Base-by-base conservation (phyloP, 2,329 filamentous ascomycete genomes). In the Ophiostoma fasciatum region DNA sequence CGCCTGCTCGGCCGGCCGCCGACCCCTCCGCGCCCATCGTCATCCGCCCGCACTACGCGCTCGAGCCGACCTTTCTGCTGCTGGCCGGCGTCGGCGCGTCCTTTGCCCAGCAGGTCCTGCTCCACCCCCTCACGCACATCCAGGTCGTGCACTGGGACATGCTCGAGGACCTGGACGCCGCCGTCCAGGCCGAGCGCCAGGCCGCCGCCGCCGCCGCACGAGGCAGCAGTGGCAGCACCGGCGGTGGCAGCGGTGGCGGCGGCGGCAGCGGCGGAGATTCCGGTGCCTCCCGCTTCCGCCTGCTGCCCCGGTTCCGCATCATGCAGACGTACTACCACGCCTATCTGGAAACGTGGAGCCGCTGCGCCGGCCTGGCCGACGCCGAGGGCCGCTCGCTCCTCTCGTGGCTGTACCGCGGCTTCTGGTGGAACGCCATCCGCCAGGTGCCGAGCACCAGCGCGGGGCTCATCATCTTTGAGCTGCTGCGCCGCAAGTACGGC, bases 361-460 rank as follows among this genome's bases (percentile, higher is more conserved):
- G 75, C 27, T 82, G 78, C 45, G 48, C 56, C 11, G 59, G 61
- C 2, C 63, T 77, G 42, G 78, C 78, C 0, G 60, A 60, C 5
- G 49, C 58, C 0, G 66, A 76, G 35, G 66, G 71, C 0, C 63
- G 68, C 13, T 66, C 68, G 1, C 62, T 78, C 52, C 51, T 63
- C 17, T 62, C 58, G 12, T 85, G 78, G 68, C 54, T 85, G 6
- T 87, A 80, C 49, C 63, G 71, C 5, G 78, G 74, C 11, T 84
- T 85, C 51, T 74, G 78, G 64, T 71, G 71, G 68, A 76, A 68
- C 36, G 80, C 80, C 1, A 66, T 84, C 35, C 63, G 77, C 5
- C 79, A 84, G 55, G 77, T 82, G 2, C 81, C 81, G 0, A 82
- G 78, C 50, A 85, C 81, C 2, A 80, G 75, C 41, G 80, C 80